A percentile compares a stretch with the other conserved stretches of the same genome.
phyloP scores from a whole-genome alignment of 1,284 basidiomycete species.

The Malassezia psittaci region DNA sequence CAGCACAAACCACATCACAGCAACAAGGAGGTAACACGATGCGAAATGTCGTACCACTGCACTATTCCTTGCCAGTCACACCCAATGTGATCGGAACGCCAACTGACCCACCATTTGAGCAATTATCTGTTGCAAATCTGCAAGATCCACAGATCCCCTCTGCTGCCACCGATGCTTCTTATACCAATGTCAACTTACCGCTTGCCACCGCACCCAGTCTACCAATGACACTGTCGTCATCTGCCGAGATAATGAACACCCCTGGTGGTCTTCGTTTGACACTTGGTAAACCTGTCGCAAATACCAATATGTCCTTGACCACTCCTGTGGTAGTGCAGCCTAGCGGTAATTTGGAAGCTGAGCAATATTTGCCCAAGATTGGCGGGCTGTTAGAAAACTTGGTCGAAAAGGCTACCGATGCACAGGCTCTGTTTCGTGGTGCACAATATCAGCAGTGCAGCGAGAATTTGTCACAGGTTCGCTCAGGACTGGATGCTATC shows the following conservation, averaged over 20 bases:
- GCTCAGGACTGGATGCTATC: slow-evolving; percentile 14
- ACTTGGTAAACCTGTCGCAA: neutral
- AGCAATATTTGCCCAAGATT: slow-evolving; percentile 2
- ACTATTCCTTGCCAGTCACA: neutral
- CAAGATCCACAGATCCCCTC: too few relatives aligned
- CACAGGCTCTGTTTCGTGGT: slow-evolving; percentile 16
- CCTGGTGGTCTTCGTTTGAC: neutral
- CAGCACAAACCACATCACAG: too few relatives aligned
- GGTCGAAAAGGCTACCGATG: slow-evolving; percentile 12
- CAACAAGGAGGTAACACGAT: too few relatives aligned
- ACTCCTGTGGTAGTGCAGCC: neutral
- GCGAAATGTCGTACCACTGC: neutral
- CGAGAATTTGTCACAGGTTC: slow-evolving; percentile 16
- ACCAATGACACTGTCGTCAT: neutral
- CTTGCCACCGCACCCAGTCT: neutral
- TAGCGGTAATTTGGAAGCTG: neutral
- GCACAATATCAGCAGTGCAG: slow-evolving; percentile 20
- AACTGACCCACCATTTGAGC: too few relatives aligned
- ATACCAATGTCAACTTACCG: neutral
- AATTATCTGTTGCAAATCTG: too few relatives aligned
- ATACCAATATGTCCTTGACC: neutral
- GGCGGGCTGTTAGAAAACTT: slow-evolving; percentile 15
- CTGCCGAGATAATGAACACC: neutral
- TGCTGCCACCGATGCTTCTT: too few relatives aligned
- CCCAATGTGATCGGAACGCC: too few relatives aligned